Evolutionary conservation across 78 protist species (phyloP), one percentile per base, ranked within the genome.

Genomic region (Chrysochromulina parva): DNA sequence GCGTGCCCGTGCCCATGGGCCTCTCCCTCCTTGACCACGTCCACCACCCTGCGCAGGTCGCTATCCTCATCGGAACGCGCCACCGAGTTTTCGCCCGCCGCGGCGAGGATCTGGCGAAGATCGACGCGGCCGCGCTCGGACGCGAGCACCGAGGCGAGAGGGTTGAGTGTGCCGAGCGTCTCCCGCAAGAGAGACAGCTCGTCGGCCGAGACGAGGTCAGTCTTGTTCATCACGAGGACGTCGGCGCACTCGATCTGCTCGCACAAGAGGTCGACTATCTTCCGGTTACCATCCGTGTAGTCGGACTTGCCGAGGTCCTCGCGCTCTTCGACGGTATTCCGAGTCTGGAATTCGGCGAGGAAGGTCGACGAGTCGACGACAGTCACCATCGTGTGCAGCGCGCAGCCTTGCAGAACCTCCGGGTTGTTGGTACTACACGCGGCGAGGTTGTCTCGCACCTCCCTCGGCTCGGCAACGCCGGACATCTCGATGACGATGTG

Each of bases 171-270:
- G 10, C 50, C 52, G 26, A 87, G 22, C 22, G 58, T 67, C 20
- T 58, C 59, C 89, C 9, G 89, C n/a, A 53, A 85, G 57, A 16
- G 50, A 17, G 47, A 13, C 89, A 17, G 10, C 82, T 59, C 16
- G n/a, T 60, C 92, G 11, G 81, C 65, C 13, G n/a, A 0, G 28
- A 11, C 48, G 24, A 52, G 52, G 84, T 92, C 94, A 22, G 24
- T 65, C 93, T 98, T 98, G 96, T 98, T 98, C 82, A 98, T 90
- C 13, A 98, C 59, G n/a, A 98, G 60, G 20, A 96, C 95, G 88
- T 98, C 93, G 24, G 98, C 96, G 78, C 93, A 96, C 90, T 98
- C 99, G 28, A 97, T 60, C 82, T 98, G 99, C 66, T 97, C 99
- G 47, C 94, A 54, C 54, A 97, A 93, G 80, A 97, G 92, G 74